Percentiles rank a stretch among this genome's conserved stretches.
phyloP scores from a whole-genome alignment of 768 basidiomycete genomes.

The Amanita molliuscula region DNA sequence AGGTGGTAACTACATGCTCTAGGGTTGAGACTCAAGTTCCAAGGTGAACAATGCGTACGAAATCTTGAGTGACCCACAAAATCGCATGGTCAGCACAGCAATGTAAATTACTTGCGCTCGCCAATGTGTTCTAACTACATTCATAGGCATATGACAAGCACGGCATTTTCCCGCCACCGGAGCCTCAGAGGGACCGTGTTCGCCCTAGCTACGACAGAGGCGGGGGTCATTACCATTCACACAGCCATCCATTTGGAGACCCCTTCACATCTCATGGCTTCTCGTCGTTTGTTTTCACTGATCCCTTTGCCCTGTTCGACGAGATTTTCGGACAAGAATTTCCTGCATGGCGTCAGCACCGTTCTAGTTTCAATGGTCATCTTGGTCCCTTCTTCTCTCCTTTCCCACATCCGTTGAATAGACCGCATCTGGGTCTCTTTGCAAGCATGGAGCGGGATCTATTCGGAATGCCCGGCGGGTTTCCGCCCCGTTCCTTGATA shows the following conservation, averaged over 20 bases:
- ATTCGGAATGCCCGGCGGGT: constrained; percentile 15
- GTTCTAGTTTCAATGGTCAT: constrained; percentile 8
- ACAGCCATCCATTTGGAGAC: constrained; percentile 25
- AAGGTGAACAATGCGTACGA: constrained; percentile 77
- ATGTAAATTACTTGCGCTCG: background rate
- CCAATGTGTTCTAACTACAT: background rate
- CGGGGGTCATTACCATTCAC: constrained; percentile 13
- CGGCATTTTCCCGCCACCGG: constrained; percentile 67
- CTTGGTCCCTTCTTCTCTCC: constrained; percentile 18
- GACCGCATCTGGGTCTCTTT: constrained; percentile 24
- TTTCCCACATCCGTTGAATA: constrained; percentile 16
- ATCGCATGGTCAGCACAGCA: constrained; percentile 33
- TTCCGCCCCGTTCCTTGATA: constrained; percentile 11
- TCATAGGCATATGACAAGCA: constrained; percentile 55
- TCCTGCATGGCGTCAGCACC: constrained; percentile 20
- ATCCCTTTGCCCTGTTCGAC: constrained; percentile 69
- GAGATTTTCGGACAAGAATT: constrained; percentile 49
- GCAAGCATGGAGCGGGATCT: constrained; percentile 21
- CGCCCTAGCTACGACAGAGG: constrained; percentile 11
- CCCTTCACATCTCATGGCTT: constrained; percentile 30
- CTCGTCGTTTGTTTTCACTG: constrained; percentile 44
- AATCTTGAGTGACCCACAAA: constrained; percentile 52
- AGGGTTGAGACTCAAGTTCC: constrained; percentile 5
- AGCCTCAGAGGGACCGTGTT: constrained; percentile 19
- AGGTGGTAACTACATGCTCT: background rate